Conservation (phyloP, 2,329 filamentous ascomycete species). For the Aspergillus tamarii region DNA sequence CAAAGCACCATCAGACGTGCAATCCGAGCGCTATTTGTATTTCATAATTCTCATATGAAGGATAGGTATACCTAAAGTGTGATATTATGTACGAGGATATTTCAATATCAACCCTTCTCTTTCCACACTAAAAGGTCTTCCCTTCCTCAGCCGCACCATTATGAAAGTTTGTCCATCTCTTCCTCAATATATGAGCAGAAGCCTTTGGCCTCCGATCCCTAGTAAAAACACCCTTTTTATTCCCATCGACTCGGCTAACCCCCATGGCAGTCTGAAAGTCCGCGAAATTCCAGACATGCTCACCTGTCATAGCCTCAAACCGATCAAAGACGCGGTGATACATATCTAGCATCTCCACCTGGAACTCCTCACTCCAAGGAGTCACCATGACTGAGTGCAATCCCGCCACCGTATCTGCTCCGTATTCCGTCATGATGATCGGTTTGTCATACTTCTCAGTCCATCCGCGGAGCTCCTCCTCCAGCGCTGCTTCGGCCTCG, state of each 20-base stretch:
- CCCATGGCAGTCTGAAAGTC: conserved; percentile 5
- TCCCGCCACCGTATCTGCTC: neutral
- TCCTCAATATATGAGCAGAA: neutral
- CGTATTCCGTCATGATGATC: neutral
- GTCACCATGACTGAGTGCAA: neutral
- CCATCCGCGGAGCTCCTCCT: neutral
- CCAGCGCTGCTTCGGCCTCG: neutral
- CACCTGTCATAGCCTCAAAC: neutral
- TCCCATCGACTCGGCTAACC: neutral
- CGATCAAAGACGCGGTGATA: conserved; percentile 3
- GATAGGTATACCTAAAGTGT: accelerated
- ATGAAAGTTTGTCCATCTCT: neutral
- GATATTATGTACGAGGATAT: neutral
- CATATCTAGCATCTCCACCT: neutral
- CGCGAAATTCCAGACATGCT: conserved; percentile 5
- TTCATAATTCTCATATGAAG: neutral
- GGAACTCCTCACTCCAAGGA: neutral
- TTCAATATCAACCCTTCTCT: neutral
- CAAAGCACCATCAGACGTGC: neutral
- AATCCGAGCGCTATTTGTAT: too few species aligned
- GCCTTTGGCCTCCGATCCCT: neutral
- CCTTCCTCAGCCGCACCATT: neutral
- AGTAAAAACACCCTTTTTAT: neutral
- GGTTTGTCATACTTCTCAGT: neutral
- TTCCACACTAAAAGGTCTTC: neutral